phyloP scores from a whole-genome alignment of 495 filamentous ascomycete species.

The Ramalina intermedia region DNA sequence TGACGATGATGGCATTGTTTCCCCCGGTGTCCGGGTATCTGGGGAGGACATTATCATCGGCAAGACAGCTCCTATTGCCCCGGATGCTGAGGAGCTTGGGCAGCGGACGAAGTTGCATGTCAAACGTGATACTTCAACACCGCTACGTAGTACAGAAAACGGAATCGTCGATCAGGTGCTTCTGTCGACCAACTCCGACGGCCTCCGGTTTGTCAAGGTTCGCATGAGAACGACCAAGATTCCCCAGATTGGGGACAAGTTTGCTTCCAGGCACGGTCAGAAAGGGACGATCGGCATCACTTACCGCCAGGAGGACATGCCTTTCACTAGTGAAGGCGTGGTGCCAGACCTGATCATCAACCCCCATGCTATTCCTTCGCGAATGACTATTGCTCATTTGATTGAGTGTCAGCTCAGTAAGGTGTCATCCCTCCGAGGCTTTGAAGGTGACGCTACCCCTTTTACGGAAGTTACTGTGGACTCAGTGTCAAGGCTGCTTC shows the following conservation, averaged over 20 bases:
- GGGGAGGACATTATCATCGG: conserved; percentile 99
- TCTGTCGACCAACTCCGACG: conserved; percentile 82
- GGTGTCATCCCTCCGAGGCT: conserved; percentile 75
- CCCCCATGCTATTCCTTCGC: conserved; percentile 96
- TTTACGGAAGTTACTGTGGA: conserved; percentile 98
- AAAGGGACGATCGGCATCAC: conserved; percentile 99
- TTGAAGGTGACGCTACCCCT: conserved; percentile 92
- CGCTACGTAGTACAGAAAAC: conserved; percentile 84
- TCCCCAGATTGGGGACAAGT: conserved; percentile 98
- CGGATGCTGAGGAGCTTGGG: conserved; percentile 86
- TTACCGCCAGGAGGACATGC: conserved; percentile 96
- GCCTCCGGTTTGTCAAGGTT: conserved; percentile 87
- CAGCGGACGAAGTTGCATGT: conserved; percentile 77
- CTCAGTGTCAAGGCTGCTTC: conserved; percentile 77
- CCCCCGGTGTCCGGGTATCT: conserved; percentile 82
- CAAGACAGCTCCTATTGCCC: conserved; percentile 86
- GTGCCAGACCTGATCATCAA: conserved; percentile 97
- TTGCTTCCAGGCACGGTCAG: conserved; percentile 96
- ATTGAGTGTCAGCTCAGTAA: conserved; percentile 97
- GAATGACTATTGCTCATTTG: conserved; percentile 99
- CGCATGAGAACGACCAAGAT: conserved; percentile 94
- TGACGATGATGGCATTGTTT: conserved; percentile 85
- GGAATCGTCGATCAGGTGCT: conserved; percentile 92
- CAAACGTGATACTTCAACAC: conserved; percentile 90
- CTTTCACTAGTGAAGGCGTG: conserved; percentile 83